Percentiles rank a stretch among this genome's conserved stretches.
Conservation (phyloP, 768 basidiomycete species). For the Mycena sanguinolenta region DNA sequence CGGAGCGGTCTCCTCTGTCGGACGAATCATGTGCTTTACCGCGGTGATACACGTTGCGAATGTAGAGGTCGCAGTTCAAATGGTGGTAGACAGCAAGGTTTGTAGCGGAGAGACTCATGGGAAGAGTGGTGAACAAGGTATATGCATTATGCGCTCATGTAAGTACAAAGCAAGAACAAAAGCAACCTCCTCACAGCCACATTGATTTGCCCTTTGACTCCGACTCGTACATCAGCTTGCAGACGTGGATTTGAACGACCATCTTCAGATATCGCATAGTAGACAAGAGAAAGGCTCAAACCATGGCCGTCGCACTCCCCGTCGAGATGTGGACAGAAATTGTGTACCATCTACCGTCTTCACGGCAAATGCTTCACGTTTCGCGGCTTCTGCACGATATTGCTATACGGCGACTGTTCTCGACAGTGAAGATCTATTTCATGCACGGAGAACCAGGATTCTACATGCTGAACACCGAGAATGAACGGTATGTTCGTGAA, state of each 20-base stretch:
- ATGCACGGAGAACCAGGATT: slow-evolving; percentile 45
- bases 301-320: slow-evolving; percentile 41
- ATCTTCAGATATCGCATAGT: too few relatives aligned
- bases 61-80: slow-evolving; percentile 60
- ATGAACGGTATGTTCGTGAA: slow-evolving; percentile 45
- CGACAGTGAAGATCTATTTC: slow-evolving; percentile 54
- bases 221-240: too few relatives aligned
- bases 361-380: slow-evolving; percentile 46
- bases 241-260: too few relatives aligned
- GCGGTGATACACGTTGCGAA: slow-evolving; percentile 58
- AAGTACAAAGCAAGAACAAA: too few relatives aligned
- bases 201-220: too few relatives aligned
- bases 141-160: slow-evolving; percentile 1
- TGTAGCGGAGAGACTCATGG: slow-evolving; percentile 59
- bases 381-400: slow-evolving; percentile 55
- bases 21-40: slow-evolving; percentile 8
- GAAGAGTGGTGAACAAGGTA: neutral
- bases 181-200: too few relatives aligned
- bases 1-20: slow-evolving; percentile 40
- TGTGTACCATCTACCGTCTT: slow-evolving; percentile 45
- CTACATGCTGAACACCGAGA: slow-evolving; percentile 48
- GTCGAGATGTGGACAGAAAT: slow-evolving; percentile 56
- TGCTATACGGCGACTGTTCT: slow-evolving; percentile 49
- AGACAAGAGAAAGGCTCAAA: too few relatives aligned
- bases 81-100: slow-evolving; percentile 62